Evolutionary conservation across 768 basidiomycete genomes (phyloP), one percentile per base, ranked within the genome.

Genomic region (Termitomyces sp.): DNA sequence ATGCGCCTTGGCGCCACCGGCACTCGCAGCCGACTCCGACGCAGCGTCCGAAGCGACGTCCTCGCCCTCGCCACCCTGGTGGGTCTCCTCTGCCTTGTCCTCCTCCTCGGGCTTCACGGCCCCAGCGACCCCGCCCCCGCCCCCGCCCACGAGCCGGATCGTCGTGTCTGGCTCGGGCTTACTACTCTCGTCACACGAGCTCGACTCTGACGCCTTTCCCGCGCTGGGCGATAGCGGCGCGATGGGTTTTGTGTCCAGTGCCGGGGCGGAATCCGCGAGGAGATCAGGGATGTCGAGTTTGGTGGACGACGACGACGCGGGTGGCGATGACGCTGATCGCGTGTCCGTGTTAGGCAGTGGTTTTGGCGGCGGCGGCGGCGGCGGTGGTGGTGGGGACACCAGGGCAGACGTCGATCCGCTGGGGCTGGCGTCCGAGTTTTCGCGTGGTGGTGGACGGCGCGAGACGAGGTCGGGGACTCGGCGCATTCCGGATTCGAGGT

Each of bases 91-190:
- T 9, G 66, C 61, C 20, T 69, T 66, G n/a, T 72, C 70, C 44
- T 68, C 70, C 44, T 68, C 68, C 40, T 70, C 69, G 2, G 63
- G 61, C 28, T 62, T 40, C 6, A 68, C 68, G 18, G 67, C 58
- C 22, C 82, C 83, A 32, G 72, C 66, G 24, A 73, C 69, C 18
- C 82, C 82, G 20, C 80, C 79, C 18, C 82, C 82, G 20, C 80
- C 79, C 2, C 77, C 80, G 20, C 84, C 85, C n/a, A 87, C 78
- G 14, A 87, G 68, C 45, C 83, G 80, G 53, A 87, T 77, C 13
- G 82, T 84, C 12, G 76, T 71, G 47, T 77, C 75, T 20, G 75
- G 65, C 18, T 59, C 61, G 7, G 30, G 42, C 32, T 28, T 54
- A 49, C 54, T 54, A 49, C 54, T 53, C 32, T 32, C 38, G 38